phyloP scores from a whole-genome alignment of 306 rosid species.

The Cicer chorassanicum region DNA sequence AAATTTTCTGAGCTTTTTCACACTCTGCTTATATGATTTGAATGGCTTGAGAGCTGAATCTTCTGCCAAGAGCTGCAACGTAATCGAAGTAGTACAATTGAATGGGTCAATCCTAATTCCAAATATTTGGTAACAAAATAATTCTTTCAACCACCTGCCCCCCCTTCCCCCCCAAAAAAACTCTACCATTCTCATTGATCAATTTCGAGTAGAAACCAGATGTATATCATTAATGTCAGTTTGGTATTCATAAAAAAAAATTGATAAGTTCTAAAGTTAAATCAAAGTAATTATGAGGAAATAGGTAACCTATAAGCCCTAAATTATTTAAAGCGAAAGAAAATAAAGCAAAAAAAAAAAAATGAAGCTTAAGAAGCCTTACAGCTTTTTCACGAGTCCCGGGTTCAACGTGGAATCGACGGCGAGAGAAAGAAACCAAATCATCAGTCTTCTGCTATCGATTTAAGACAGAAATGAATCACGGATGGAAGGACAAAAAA shows the following conservation, averaged over 20 bases:
- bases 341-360: not conserved
- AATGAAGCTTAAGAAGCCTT: conserved; percentile 24
- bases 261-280: not conserved
- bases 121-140: not conserved
- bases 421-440: conserved; percentile 59
- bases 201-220: not conserved
- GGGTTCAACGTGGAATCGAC: conserved; percentile 73
- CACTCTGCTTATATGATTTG: conserved; percentile 82
- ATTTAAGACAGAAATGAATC: conserved; percentile 7
- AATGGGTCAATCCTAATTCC: not conserved
- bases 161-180: no score
- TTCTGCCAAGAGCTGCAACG: conserved; percentile 79
- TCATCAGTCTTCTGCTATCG: conserved; percentile 54
- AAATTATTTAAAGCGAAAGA: not conserved
- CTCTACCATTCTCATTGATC: not conserved
- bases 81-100: conserved; percentile 1
- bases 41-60: conserved; percentile 73
- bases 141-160: not conserved
- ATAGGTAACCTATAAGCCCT: not conserved
- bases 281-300: not conserved
- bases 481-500: not conserved
- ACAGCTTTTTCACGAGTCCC: conserved; percentile 93
- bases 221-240: not conserved
- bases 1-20: conserved; percentile 55
- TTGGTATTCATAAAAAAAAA: not conserved